A percentile compares a stretch with the other conserved stretches of the same genome.
phyloP scores from a whole-genome alignment of 805 yeast genomes.

The Sugiyamaella smithiae region DNA sequence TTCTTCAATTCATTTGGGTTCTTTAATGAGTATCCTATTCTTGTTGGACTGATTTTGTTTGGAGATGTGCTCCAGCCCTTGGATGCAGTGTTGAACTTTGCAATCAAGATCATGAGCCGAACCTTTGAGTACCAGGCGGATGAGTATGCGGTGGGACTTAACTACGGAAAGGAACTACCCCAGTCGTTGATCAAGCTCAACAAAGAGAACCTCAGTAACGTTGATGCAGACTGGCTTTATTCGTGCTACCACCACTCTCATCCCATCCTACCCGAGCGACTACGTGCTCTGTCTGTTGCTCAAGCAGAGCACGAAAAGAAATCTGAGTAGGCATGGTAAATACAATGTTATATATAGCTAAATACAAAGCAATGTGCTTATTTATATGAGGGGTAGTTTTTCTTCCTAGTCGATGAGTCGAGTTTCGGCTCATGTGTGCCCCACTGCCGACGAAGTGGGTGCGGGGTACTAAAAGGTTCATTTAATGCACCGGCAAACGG shows the following conservation, averaged over 20 bases:
- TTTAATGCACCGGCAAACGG: no score
- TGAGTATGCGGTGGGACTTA: constrained; percentile 71
- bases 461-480: no score
- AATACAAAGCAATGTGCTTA: no score
- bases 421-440: no score
- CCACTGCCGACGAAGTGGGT: no score
- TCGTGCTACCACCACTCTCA: constrained; percentile 88
- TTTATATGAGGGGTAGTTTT: no score
- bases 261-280: constrained; percentile 88
- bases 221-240: constrained; percentile 86
- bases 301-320: constrained; percentile 11
- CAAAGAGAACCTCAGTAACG: constrained; percentile 76
- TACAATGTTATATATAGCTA: background rate
- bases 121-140: constrained; percentile 94
- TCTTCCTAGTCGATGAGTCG: no score
- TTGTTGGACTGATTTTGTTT: constrained; percentile 80
- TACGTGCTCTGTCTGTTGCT: constrained; percentile 55
- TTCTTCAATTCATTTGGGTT: constrained; percentile 81
- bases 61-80: constrained; percentile 75
- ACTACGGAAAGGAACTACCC: constrained; percentile 66
- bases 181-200: constrained; percentile 71
- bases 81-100: constrained; percentile 64
- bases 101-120: constrained; percentile 71
- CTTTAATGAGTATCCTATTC: constrained; percentile 57
- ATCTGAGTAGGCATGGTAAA: constrained; percentile 6